Evolutionary conservation across 306 rosid genomes (phyloP), one percentile per base, ranked within the genome.

Genomic region (Prunus dulcis): DNA sequence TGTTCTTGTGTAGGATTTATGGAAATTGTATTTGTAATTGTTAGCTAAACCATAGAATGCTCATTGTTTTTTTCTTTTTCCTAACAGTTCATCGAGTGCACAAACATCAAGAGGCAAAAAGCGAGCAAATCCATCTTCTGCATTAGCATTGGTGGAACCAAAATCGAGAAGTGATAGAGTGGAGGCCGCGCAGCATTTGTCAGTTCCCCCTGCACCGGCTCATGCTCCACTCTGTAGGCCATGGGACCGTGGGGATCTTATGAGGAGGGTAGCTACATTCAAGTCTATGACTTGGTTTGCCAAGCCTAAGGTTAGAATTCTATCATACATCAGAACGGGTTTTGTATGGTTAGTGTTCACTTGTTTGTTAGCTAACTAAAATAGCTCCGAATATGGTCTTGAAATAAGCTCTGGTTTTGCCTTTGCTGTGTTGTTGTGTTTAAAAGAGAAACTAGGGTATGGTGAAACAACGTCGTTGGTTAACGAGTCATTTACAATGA

Each of bases 221-320:
- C 66, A 72, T 72, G 79, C 86, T 41, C 87, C 90, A 5, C 38
- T 86, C 18, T 92, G 97, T 77, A 84, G 97, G 73, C 98, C 98
- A 4, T 95, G 98, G 98, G 88, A 92, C 84, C 97, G 97, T 30
- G 89, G 87, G 52, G 98, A 95, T 68, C 91, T 90, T 64, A 80
- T 87, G 88, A 88, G 73, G 77, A 92, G 97, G 87, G 74, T 90
- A 71, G 82, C 92, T 46, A 90, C 97, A 76, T 92, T 95, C 88
- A 95, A 90, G 82, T 90, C 98, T n/a, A 95, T 95, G 75, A 89
- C 92, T 4, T 95, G 97, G 98, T 95, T 95, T 83, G 98, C 97
- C 30, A 95, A 92, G 84, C 97, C 97, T 18, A 83, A 92, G 96
- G 98, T 94, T 25, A 67, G 41, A 69, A 50, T 82, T 69, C 43